Percentiles rank a stretch among this genome's conserved stretches.
phyloP scores from a whole-genome alignment of 805 yeast genomes.

The Cyberlindnera petersonii region DNA sequence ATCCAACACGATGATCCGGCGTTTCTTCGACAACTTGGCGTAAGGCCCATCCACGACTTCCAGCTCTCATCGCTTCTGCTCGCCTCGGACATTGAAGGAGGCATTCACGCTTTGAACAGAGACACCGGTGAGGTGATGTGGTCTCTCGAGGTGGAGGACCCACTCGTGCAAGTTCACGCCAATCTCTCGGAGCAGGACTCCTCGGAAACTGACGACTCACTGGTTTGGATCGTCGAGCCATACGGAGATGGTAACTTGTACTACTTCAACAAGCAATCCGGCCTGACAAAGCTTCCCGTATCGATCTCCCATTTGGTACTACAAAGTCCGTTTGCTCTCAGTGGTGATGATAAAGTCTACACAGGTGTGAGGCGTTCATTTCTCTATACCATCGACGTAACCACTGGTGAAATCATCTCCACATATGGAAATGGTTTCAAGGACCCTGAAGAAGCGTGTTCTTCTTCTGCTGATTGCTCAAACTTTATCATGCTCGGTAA shows the following conservation, averaged over 20 bases:
- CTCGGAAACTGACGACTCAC: constrained; percentile 26
- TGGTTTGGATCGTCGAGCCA: constrained; percentile 89
- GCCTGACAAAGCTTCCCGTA: constrained; percentile 78
- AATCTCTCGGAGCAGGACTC: constrained; percentile 16
- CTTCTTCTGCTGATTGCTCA: constrained; percentile 22
- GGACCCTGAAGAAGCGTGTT: constrained; percentile 5
- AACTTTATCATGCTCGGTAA: constrained; percentile 59
- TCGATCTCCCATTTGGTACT: constrained; percentile 71
- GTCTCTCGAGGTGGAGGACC: constrained; percentile 65
- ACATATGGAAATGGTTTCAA: constrained; percentile 52
- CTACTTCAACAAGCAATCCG: constrained; percentile 69
- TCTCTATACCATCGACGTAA: constrained; percentile 66
- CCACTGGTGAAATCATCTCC: constrained; percentile 68
- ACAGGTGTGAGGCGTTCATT: constrained; percentile 81
- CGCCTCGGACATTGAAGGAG: constrained; percentile 83
- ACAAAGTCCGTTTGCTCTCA: constrained; percentile 80
- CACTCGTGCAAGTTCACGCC: constrained; percentile 47
- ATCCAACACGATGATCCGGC: constrained; percentile 5
- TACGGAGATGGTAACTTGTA: constrained; percentile 78
- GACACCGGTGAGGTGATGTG: constrained; percentile 71
- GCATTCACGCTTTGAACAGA: constrained; percentile 75
- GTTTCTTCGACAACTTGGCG: constrained; percentile 8
- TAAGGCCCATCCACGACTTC: constrained; percentile 57
- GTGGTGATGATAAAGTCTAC: constrained; percentile 71
- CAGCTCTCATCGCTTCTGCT: constrained; percentile 65